Percentiles rank a stretch among this genome's conserved stretches.
Conservation (phyloP, 768 basidiomycete genomes). For the Pisolithus sp. region DNA sequence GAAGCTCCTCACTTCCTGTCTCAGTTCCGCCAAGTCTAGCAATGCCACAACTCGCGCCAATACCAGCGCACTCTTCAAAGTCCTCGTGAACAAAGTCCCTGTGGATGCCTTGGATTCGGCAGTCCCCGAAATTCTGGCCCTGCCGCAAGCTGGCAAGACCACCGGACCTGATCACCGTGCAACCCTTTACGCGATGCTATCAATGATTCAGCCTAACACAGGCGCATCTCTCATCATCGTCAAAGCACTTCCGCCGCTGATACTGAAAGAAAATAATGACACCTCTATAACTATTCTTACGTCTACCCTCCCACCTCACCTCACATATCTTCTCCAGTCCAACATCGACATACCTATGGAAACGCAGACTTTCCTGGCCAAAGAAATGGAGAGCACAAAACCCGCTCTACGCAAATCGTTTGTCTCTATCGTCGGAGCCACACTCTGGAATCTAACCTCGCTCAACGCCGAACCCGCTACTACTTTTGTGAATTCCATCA, state of each 20-base stretch:
- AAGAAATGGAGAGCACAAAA: constrained; percentile 69
- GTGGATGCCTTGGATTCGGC: constrained; percentile 38
- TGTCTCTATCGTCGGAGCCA: constrained; percentile 53
- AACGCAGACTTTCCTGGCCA: constrained; percentile 45
- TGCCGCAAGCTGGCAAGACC: constrained; percentile 82
- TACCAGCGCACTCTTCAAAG: constrained; percentile 53
- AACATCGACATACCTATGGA: constrained; percentile 40
- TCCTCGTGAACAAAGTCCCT: constrained; percentile 31
- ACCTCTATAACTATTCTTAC: constrained; percentile 49
- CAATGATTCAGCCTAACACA: constrained; percentile 42
- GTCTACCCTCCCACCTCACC: constrained; percentile 50
- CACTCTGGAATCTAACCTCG: constrained; percentile 44
- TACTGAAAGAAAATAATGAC: constrained; percentile 79
- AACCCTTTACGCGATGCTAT: constrained; percentile 75
- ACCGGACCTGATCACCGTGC: constrained; percentile 81
- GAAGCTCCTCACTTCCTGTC: constrained; percentile 48
- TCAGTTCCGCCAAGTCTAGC: constrained; percentile 70
- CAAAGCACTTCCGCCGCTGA: constrained; percentile 35
- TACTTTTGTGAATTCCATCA: constrained; percentile 47
- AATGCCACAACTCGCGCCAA: constrained; percentile 54
- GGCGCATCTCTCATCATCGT: constrained; percentile 41
- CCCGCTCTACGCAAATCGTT: constrained; percentile 54
- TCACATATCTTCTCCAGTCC: constrained; percentile 45
- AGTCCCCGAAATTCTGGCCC: constrained; percentile 59
- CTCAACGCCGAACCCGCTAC: constrained; percentile 37